These are phyloP conservation scores for Hirschfeldia incana DNA, from an alignment of 345 rosid species.

Conservation along the genomic window DNA sequence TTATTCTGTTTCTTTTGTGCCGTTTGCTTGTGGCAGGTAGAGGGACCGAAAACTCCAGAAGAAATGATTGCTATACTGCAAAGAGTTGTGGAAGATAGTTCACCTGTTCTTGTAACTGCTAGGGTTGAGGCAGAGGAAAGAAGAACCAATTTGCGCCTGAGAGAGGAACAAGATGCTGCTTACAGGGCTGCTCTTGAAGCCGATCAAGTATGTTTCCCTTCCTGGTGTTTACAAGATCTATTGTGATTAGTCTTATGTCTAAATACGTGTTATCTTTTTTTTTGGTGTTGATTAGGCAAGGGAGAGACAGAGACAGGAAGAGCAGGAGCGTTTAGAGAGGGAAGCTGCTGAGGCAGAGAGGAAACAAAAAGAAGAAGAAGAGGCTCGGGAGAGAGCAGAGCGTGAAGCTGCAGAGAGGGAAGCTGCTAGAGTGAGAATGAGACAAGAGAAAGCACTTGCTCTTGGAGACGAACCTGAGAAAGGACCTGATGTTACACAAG, in stretches of 20 bases:
- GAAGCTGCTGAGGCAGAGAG: conserved; percentile 96
- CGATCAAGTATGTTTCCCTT: conserved; percentile 65
- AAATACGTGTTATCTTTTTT: not conserved
- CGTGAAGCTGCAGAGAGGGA: conserved; percentile 85
- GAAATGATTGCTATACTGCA: conserved; percentile 73
- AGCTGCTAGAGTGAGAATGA: conserved; percentile 71
- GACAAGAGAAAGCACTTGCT: conserved; percentile 82
- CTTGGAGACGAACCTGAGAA: conserved; percentile 91
- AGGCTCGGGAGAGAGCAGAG: conserved; percentile 81
- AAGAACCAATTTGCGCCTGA: conserved; percentile 66
- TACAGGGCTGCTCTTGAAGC: conserved; percentile 98
- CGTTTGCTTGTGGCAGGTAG: conserved; percentile 53
- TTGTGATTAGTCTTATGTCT: not conserved
- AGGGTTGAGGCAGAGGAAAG: conserved; percentile 97
- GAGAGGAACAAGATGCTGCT: conserved; percentile 99
- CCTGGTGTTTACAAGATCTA: not conserved
- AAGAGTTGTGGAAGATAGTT: conserved; percentile 95
- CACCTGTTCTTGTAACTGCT: conserved; percentile 77
- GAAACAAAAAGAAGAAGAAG: conserved; percentile 87
- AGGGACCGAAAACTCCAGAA: conserved; percentile 89
- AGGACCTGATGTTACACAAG: conserved; percentile 87
- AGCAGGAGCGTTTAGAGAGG: conserved; percentile 74
- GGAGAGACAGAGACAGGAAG: conserved; percentile 84
- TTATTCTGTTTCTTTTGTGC: not conserved
- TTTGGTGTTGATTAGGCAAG: conserved; percentile 54